Evolutionary conservation across 1,284 basidiomycete species (phyloP).

Genomic region (Violaceomyces palustris): DNA sequence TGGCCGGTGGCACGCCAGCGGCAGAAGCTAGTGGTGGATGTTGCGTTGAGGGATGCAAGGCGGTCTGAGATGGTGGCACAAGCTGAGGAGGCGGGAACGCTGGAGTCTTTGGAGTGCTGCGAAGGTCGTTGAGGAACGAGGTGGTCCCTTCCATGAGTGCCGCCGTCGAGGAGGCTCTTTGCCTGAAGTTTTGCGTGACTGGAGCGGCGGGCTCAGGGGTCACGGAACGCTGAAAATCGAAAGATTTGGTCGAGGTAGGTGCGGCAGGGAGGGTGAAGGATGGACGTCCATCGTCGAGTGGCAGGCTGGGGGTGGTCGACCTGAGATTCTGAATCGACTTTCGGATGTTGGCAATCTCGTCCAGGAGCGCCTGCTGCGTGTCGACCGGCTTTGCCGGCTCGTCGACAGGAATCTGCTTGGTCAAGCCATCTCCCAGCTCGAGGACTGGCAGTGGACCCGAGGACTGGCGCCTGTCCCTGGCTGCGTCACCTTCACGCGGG

Average conservation of each 20-base stretch:
- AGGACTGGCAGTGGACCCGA: too few species aligned
- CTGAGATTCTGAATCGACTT: neutral
- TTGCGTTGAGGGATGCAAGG: too few species aligned
- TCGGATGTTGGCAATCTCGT: conserved; percentile 1
- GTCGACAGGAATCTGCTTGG: too few species aligned
- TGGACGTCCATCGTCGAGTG: neutral
- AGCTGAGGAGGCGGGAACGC: too few species aligned
- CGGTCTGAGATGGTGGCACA: too few species aligned
- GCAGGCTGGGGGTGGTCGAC: neutral
- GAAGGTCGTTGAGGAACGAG: neutral
- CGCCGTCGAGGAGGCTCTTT: neutral
- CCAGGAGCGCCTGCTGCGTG: conserved; percentile 2
- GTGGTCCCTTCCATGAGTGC: neutral
- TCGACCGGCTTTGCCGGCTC: conserved; percentile 8
- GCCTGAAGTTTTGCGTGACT: neutral
- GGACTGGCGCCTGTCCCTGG: too few species aligned
- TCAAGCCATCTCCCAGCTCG: too few species aligned
- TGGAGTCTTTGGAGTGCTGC: neutral
- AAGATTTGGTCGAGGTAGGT: neutral
- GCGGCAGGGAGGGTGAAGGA: neutral
- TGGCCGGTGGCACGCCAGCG: too few species aligned
- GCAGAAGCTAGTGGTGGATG: too few species aligned
- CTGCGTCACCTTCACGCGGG: too few species aligned
- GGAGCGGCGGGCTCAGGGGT: neutral
- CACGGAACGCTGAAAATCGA: neutral